Conservation (phyloP, 345 rosid genomes). For the Pistacia atlantica region DNA sequence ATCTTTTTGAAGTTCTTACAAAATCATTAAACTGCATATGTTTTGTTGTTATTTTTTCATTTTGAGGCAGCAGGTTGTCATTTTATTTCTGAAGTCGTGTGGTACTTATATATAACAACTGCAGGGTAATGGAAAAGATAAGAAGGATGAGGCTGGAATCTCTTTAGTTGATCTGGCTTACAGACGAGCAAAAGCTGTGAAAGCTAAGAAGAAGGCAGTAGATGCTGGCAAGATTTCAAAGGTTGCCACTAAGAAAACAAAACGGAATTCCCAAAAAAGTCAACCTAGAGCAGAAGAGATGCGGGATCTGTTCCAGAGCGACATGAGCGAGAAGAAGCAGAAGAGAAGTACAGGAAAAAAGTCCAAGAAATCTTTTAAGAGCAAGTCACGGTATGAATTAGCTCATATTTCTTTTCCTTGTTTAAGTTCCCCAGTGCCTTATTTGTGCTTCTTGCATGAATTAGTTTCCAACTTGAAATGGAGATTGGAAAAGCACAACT, state of each 20-base stretch:
- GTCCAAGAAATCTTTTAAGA: slow-evolving; percentile 79
- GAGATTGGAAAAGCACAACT: neutral
- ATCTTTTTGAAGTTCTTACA: neutral
- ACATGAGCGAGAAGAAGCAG: slow-evolving; percentile 76
- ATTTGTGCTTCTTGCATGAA: neutral
- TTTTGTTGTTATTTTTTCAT: neutral
- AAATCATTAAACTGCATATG: neutral
- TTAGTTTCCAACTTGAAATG: neutral
- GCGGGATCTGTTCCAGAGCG: slow-evolving; percentile 77
- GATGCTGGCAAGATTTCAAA: slow-evolving; percentile 68
- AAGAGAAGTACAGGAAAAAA: slow-evolving; percentile 50
- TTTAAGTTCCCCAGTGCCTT: neutral
- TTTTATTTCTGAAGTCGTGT: slow-evolving; percentile 1
- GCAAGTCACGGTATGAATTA: slow-evolving; percentile 80
- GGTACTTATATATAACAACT: neutral
- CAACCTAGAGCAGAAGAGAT: slow-evolving; percentile 78
- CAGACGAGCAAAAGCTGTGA: slow-evolving; percentile 81
- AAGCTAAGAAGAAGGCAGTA: slow-evolving; percentile 71
- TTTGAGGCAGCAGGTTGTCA: neutral
- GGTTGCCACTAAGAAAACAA: slow-evolving; percentile 48
- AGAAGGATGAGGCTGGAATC: slow-evolving; percentile 66
- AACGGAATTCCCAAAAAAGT: slow-evolving; percentile 39
- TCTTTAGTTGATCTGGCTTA: slow-evolving; percentile 79
- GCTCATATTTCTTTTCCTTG: slow-evolving; percentile 5
- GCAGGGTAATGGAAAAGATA: slow-evolving; percentile 54